phyloP scores from a whole-genome alignment of 768 basidiomycete genomes.

The Boletus rubescentipes region DNA sequence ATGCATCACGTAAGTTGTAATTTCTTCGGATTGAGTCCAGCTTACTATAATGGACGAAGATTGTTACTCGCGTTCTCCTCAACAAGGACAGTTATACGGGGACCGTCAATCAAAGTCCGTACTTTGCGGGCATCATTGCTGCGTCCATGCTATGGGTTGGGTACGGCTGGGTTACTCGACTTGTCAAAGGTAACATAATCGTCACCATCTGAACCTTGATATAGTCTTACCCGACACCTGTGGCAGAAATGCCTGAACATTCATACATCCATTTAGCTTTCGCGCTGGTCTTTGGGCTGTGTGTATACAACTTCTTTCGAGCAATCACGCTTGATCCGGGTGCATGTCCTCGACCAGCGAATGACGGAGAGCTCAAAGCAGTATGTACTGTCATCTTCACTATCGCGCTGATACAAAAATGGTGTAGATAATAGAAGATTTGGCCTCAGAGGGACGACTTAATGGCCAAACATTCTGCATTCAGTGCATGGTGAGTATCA shows the following conservation, averaged over 20 bases:
- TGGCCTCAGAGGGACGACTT: conserved; percentile 82
- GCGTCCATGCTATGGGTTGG: conserved; percentile 86
- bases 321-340: conserved; percentile 89
- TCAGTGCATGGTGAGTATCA: conserved; percentile 75
- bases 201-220: neutral
- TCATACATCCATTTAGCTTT: conserved; percentile 77
- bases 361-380: conserved; percentile 84
- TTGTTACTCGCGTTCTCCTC: conserved; percentile 82
- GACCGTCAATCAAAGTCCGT: conserved; percentile 82
- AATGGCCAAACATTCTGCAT: conserved; percentile 98
- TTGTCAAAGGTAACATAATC: conserved; percentile 60
- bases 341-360: conserved; percentile 74
- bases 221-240: neutral
- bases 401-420: neutral
- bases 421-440: conserved; percentile 79
- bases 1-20: conserved; percentile 86
- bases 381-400: conserved; percentile 43
- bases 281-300: conserved; percentile 64
- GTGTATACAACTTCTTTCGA: conserved; percentile 89
- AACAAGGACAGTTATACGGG: conserved; percentile 82
- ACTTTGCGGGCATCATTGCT: conserved; percentile 89
- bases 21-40: neutral
- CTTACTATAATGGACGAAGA: conserved; percentile 38
- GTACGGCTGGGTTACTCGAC: conserved; percentile 77
- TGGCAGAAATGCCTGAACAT: conserved; percentile 72